A percentile compares a stretch with the other conserved stretches of the same genome.
Evolutionary conservation across 441 rosid genomes (phyloP).

Genomic region (Manihot esculenta): DNA sequence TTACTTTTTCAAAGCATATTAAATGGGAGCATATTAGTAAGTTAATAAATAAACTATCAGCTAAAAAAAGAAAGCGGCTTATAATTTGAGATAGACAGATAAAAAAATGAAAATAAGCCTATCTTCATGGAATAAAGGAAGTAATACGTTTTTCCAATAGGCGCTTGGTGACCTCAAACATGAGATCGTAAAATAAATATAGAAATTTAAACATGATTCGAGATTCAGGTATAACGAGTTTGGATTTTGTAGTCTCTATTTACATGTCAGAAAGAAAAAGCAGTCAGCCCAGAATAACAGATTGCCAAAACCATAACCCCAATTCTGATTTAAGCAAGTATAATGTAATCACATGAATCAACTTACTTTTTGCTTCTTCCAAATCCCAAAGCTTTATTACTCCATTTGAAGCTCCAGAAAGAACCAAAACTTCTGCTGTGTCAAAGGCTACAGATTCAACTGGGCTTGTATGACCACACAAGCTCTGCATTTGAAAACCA

Average conservation of each 20-base stretch:
- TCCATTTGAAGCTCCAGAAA: constrained; percentile 90
- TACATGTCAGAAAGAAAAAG: background rate
- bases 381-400: constrained; percentile 90
- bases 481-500: constrained; percentile 57
- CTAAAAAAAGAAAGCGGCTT: too few relatives aligned
- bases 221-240: background rate
- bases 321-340: constrained; percentile 4
- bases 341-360: constrained; percentile 22
- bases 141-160: background rate
- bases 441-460: constrained; percentile 72
- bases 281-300: background rate
- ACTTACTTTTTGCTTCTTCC: constrained; percentile 91
- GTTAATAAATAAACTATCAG: too few relatives aligned
- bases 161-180: constrained; percentile 2
- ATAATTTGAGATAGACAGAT: too few relatives aligned
- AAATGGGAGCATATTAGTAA: too few relatives aligned
- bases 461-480: constrained; percentile 74
- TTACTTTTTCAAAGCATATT: too few relatives aligned
- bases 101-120: too few relatives aligned
- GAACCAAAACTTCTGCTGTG: constrained; percentile 76
- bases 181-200: background rate
- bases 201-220: background rate
- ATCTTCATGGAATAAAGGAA: too few relatives aligned
- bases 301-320: background rate
- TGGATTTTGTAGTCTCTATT: too few relatives aligned